phyloP scores from a whole-genome alignment of 169 alveolate genomes.

The Neospora caninum region DNA sequence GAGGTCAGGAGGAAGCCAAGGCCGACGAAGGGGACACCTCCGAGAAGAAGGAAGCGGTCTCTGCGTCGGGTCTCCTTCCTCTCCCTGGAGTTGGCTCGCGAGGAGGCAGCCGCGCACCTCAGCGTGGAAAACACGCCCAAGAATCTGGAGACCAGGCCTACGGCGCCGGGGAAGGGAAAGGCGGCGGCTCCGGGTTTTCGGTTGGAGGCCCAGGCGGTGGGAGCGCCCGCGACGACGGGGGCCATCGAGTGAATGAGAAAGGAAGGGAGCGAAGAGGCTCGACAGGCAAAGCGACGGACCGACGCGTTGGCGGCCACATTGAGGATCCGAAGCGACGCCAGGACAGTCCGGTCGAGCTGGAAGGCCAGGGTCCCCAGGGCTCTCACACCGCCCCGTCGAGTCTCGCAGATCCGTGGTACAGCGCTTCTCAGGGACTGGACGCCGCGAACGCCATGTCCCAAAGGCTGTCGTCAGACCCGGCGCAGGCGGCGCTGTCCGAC shows the following conservation, averaged over 20 bases:
- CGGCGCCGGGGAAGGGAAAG: not conserved
- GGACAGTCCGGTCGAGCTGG: not conserved
- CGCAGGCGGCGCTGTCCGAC: no score
- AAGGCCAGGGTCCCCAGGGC: not conserved
- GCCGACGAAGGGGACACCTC: not conserved
- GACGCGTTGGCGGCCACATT: not conserved
- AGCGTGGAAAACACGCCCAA: not conserved
- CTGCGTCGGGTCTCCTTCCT: conserved; percentile 15
- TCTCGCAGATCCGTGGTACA: conserved; percentile 39
- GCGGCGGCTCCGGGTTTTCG: not conserved
- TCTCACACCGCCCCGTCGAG: conserved; percentile 30
- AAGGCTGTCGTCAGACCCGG: not conserved
- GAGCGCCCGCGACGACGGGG: not conserved
- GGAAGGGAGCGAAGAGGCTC: conserved; percentile 36
- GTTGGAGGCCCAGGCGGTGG: not conserved
- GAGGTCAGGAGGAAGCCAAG: not conserved
- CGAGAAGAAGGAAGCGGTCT: not conserved
- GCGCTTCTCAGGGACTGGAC: conserved; percentile 12
- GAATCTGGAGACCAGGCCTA: not conserved
- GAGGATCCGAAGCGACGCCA: not conserved
- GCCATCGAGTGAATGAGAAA: not conserved
- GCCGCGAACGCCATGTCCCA: conserved; percentile 19
- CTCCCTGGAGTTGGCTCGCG: not conserved
- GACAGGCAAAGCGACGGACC: not conserved
- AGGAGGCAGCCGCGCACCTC: not conserved